Conservation (phyloP, 2,329 filamentous ascomycete genomes). For the Tetracladium maxilliforme region DNA sequence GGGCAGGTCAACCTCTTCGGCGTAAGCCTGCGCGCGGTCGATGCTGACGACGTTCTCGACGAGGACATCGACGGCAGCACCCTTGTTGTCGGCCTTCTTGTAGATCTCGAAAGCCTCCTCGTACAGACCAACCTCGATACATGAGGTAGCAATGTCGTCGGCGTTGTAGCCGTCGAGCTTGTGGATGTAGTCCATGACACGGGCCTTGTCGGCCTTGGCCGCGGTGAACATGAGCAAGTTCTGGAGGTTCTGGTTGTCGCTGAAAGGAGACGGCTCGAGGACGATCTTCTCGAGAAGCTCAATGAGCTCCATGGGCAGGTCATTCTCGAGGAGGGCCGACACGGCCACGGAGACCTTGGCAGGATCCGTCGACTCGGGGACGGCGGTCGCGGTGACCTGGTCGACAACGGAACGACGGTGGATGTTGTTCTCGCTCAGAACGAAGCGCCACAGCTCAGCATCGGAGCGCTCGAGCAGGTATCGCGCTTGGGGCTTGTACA, state of each 20-base stretch:
- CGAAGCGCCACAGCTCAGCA: slow-evolving; percentile 83
- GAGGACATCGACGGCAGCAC: slow-evolving; percentile 76
- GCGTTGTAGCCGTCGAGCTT: slow-evolving; percentile 78
- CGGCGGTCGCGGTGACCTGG: slow-evolving; percentile 89
- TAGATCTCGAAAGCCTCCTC: slow-evolving; percentile 98
- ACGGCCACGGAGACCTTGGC: slow-evolving; percentile 92
- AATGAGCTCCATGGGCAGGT: slow-evolving; percentile 86
- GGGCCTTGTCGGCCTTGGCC: slow-evolving; percentile 87
- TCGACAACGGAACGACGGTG: slow-evolving; percentile 89
- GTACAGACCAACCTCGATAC: slow-evolving; percentile 85
- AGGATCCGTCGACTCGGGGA: slow-evolving; percentile 83
- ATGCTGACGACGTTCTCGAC: slow-evolving; percentile 97
- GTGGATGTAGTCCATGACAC: slow-evolving; percentile 93
- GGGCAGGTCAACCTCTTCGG: slow-evolving; percentile 82
- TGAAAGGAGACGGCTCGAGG: slow-evolving; percentile 97
- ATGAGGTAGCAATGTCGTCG: slow-evolving; percentile 83
- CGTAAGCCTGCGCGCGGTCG: slow-evolving; percentile 89
- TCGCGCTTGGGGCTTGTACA: slow-evolving; percentile 96
- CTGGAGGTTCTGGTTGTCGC: slow-evolving; percentile 91
- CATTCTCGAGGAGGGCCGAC: slow-evolving; percentile 78
- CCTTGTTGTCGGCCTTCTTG: slow-evolving; percentile 91
- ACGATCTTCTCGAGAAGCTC: slow-evolving; percentile 99
- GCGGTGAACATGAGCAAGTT: slow-evolving; percentile 94
- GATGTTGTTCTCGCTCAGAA: slow-evolving; percentile 89
- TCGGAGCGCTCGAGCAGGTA: slow-evolving; percentile 89